Evolutionary conservation across 345 rosid genomes (phyloP).

Genomic region (Heritiera littoralis): DNA sequence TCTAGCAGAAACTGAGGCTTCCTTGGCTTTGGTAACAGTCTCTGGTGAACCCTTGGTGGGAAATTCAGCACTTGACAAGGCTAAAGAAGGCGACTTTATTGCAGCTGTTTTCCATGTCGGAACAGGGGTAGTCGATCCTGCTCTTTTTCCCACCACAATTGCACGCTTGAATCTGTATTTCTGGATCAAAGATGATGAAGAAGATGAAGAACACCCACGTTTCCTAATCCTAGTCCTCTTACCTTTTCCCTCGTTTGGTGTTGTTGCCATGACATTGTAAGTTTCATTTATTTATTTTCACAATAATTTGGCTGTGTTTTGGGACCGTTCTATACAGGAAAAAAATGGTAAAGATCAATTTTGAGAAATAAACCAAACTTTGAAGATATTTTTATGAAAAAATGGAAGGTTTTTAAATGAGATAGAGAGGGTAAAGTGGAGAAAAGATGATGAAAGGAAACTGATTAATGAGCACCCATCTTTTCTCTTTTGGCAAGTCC

Average conservation of each 20-base stretch:
- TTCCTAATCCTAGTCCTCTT: conserved; percentile 74
- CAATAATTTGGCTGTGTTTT: background rate
- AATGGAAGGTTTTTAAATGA: conserved; percentile 8
- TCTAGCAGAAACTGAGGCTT: conserved; percentile 64
- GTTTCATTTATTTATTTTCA: background rate
- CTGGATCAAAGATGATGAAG: conserved; percentile 71
- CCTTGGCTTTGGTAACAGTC: conserved; percentile 29
- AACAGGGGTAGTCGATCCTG: conserved; percentile 70
- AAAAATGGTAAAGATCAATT: background rate
- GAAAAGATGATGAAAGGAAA: conserved; percentile 10
- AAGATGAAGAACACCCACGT: conserved; percentile 82
- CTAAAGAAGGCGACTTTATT: conserved; percentile 41
- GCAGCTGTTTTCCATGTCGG: conserved; percentile 56
- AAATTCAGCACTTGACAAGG: conserved; percentile 39
- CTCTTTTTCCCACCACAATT: conserved; percentile 61
- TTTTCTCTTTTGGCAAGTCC: conserved; percentile 29
- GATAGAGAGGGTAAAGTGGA: background rate
- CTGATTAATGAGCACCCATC: background rate
- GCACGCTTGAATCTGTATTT: conserved; percentile 79
- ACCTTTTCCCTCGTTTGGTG: conserved; percentile 34
- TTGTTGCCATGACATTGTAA: conserved; percentile 38
- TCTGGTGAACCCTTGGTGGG: conserved; percentile 4
- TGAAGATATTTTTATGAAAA: background rate
- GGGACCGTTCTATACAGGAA: no score
- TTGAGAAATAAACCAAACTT: background rate